Evolutionary conservation across 371 early-diverging fungal species (phyloP).

Genomic region (Rhizomucor pusillus): DNA sequence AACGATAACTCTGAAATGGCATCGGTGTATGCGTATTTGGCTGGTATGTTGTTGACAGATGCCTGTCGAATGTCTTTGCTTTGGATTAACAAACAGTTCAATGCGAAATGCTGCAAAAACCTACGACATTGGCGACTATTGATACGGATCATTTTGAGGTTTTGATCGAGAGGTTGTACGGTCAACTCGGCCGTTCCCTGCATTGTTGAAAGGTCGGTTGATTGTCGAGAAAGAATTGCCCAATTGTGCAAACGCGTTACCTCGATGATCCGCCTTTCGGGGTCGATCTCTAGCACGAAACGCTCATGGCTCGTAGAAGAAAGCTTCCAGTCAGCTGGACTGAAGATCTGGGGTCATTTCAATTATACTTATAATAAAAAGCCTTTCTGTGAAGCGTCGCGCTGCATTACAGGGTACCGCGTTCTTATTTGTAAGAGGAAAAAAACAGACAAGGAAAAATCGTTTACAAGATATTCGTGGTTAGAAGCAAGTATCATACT

Average conservation of each 20-base stretch:
- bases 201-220: neutral
- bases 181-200: conserved; percentile 67
- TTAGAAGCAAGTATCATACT: too few relatives aligned
- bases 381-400: conserved; percentile 34
- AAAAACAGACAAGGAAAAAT: too few relatives aligned
- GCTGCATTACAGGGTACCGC: conserved; percentile 22
- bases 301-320: conserved; percentile 49
- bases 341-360: neutral
- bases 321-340: conserved; percentile 15
- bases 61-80: conserved; percentile 40
- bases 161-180: conserved; percentile 51
- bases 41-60: conserved; percentile 52
- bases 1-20: conserved; percentile 50
- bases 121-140: conserved; percentile 68
- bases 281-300: conserved; percentile 51
- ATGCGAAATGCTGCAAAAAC: conserved; percentile 3
- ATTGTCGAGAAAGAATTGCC: neutral
- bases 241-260: conserved; percentile 15
- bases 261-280: conserved; percentile 37
- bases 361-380: conserved; percentile 48
- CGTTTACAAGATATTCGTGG: too few relatives aligned
- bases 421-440: too few relatives aligned
- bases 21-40: conserved; percentile 53
- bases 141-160: conserved; percentile 45
- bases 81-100: neutral